Evolutionary conservation across 345 rosid genomes (phyloP).

Genomic region (Lumnitzera racemosa): DNA sequence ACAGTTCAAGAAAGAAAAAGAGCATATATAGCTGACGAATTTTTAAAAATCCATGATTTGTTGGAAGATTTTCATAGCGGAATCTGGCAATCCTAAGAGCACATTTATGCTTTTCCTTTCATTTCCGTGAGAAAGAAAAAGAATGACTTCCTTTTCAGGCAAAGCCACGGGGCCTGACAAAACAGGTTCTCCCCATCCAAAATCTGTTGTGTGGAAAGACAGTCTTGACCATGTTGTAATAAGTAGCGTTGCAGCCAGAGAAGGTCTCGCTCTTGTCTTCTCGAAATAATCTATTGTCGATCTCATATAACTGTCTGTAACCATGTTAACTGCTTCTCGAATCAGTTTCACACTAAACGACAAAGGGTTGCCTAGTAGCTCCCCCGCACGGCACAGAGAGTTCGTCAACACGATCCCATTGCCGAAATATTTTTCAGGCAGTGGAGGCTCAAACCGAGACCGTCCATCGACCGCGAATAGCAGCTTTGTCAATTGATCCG

Average conservation of each 20-base stretch:
- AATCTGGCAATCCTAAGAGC: conserved; percentile 66
- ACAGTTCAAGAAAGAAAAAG: too few species aligned
- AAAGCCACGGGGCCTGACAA: conserved; percentile 74
- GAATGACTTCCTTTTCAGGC: conserved; percentile 81
- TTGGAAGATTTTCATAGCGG: conserved; percentile 70
- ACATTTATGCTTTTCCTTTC: conserved; percentile 62
- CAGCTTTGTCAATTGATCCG: conserved; percentile 68
- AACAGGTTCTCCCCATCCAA: conserved; percentile 84
- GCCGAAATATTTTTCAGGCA: conserved; percentile 67
- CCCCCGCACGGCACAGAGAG: conserved; percentile 56
- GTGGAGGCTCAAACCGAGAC: conserved; percentile 49
- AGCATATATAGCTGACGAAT: too few species aligned
- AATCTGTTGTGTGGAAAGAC: conserved; percentile 69
- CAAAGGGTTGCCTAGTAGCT: conserved; percentile 41
- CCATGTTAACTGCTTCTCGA: conserved; percentile 55
- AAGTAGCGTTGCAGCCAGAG: conserved; percentile 61
- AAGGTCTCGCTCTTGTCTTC: conserved; percentile 74
- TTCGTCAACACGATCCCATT: conserved; percentile 70
- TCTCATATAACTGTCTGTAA: conserved; percentile 66
- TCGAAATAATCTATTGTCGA: conserved; percentile 87
- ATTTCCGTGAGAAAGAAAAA: conserved; percentile 60
- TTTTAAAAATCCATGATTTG: conserved; percentile 27
- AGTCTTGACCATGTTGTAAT: conserved; percentile 84
- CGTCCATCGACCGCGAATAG: conserved; percentile 87
- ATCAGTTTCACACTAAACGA: conserved; percentile 46